Percentiles rank a stretch among this genome's conserved stretches.
phyloP scores from a whole-genome alignment of 2,329 filamentous ascomycete genomes.

The Eutypa lata region DNA sequence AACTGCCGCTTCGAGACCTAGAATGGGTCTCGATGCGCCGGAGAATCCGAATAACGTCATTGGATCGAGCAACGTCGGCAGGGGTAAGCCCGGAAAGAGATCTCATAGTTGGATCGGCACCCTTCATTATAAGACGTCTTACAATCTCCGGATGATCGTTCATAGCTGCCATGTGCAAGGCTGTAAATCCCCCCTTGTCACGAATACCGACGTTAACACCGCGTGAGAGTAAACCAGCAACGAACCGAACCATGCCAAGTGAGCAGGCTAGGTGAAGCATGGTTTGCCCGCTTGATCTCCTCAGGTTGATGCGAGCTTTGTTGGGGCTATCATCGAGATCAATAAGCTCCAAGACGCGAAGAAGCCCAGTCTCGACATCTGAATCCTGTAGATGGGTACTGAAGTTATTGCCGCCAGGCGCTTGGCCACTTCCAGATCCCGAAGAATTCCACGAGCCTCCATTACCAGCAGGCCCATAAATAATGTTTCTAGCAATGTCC shows the following conservation, averaged over 20 bases:
- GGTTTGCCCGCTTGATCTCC: conserved; percentile 66
- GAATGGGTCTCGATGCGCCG: conserved; percentile 59
- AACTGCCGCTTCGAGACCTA: conserved; percentile 64
- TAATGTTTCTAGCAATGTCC: conserved; percentile 59
- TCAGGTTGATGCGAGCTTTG: conserved; percentile 64
- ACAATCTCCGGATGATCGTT: conserved; percentile 75
- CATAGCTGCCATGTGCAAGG: conserved; percentile 77
- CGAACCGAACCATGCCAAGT: conserved; percentile 71
- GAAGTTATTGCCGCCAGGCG: conserved; percentile 42
- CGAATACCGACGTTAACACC: conserved; percentile 73
- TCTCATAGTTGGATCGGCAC: conserved; percentile 68
- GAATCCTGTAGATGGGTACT: conserved; percentile 30
- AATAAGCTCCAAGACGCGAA: conserved; percentile 74
- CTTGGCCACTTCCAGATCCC: conserved; percentile 40
- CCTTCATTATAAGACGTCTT: conserved; percentile 67
- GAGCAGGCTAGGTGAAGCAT: conserved; percentile 79
- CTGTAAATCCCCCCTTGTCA: conserved; percentile 77
- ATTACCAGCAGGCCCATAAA: conserved; percentile 48
- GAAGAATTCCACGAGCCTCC: conserved; percentile 35
- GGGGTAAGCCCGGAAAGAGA: conserved; percentile 69
- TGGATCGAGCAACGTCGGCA: conserved; percentile 66
- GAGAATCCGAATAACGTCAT: conserved; percentile 61
- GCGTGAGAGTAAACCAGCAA: conserved; percentile 71
- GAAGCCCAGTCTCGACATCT: conserved; percentile 63
- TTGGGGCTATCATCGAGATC: conserved; percentile 73